Evolutionary conservation across 169 alveolate species (phyloP).

Genomic region (Toxoplasma gondii): DNA sequence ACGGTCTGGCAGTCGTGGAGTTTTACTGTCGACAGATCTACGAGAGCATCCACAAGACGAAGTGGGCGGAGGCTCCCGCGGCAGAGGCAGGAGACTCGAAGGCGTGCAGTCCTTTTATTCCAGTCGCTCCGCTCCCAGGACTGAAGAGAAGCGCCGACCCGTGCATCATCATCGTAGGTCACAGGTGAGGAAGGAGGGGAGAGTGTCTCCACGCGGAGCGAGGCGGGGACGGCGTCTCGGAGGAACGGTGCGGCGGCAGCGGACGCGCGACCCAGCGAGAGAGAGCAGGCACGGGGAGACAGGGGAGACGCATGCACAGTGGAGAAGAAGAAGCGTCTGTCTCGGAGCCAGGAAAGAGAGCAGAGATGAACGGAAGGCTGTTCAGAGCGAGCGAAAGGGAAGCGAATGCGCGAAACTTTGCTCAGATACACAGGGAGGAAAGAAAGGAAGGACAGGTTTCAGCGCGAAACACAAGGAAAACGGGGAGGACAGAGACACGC

Average conservation of each 20-base stretch:
- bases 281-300: no score
- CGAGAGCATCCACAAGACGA: background rate
- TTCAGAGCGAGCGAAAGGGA: background rate
- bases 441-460: no score
- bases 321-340: no score
- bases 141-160: constrained; percentile 4
- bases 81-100: background rate
- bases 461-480: no score
- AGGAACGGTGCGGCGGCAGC: no score
- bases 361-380: background rate
- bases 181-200: background rate
- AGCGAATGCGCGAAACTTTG: background rate
- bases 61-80: background rate
- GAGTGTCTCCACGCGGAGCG: background rate
- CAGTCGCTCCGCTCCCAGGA: background rate
- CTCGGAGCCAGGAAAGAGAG: background rate
- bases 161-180: constrained; percentile 20
- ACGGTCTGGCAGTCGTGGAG: constrained; percentile 62
- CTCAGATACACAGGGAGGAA: background rate
- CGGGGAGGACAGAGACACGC: no score
- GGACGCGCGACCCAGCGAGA: no score
- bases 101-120: background rate
- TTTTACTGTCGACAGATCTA: constrained; percentile 36
- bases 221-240: background rate
- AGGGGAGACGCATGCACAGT: no score